Conservation (phyloP, 768 basidiomycete genomes). For the Trichaptum fuscoviolaceum region DNA sequence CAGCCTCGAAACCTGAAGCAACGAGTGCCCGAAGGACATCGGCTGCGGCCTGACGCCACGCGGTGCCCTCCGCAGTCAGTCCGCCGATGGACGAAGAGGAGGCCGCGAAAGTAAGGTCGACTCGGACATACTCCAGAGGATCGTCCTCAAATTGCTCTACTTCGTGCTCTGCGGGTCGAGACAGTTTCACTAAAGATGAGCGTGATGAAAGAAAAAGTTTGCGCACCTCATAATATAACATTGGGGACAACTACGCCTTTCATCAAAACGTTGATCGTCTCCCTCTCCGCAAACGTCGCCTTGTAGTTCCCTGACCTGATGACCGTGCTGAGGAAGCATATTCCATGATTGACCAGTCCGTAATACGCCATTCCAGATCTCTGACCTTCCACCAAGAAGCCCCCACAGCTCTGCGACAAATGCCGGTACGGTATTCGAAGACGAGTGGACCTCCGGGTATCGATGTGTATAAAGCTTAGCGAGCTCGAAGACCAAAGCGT, state of each 20-base stretch:
- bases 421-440: too few relatives aligned
- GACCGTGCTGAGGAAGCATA: too few relatives aligned
- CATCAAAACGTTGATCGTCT: conserved; percentile 76
- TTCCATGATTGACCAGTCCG: too few relatives aligned
- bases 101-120: conserved; percentile 71
- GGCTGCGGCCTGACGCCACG: conserved; percentile 87
- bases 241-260: conserved; percentile 97
- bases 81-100: conserved; percentile 34
- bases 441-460: too few relatives aligned
- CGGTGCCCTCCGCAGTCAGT: conserved; percentile 62
- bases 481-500: too few relatives aligned
- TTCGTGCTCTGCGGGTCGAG: conserved; percentile 56
- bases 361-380: too few relatives aligned
- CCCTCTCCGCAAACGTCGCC: conserved; percentile 30
- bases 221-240: conserved; percentile 63
- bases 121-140: conserved; percentile 88
- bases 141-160: conserved; percentile 97
- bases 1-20: conserved; percentile 68
- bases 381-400: too few relatives aligned
- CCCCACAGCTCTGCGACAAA: too few relatives aligned
- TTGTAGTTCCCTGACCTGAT: too few relatives aligned
- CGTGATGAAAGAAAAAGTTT: not conserved
- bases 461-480: too few relatives aligned
- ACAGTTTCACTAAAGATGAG: not conserved
- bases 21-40: conserved; percentile 95